phyloP scores from a whole-genome alignment of 139 green algal genomes.

The Zygnema circumcarinatum region DNA sequence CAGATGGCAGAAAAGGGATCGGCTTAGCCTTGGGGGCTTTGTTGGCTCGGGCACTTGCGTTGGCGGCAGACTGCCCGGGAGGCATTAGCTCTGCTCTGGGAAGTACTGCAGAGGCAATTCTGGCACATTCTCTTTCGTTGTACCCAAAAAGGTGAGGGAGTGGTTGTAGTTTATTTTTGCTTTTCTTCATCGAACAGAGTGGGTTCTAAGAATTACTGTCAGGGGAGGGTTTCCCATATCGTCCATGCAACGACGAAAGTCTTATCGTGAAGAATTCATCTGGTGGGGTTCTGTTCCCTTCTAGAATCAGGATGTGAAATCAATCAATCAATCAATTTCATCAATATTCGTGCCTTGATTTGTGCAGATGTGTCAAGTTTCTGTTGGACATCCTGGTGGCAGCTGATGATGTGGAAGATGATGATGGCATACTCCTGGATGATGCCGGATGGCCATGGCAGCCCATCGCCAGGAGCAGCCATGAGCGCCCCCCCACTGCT shows the following conservation, averaged over 20 bases:
- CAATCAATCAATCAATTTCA: no score
- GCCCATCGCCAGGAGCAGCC: not conserved
- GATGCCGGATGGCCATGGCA: not conserved
- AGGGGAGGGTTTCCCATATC: no score
- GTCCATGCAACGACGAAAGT: no score
- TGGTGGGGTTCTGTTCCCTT: no score
- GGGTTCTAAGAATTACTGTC: no score
- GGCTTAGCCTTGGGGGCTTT: not conserved
- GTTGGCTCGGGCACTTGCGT: not conserved
- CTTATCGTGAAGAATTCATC: no score
- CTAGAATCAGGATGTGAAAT: no score
- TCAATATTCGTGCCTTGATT: not conserved
- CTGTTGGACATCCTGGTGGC: not conserved
- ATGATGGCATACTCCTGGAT: not conserved
- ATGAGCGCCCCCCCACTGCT: no score
- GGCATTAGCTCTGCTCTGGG: slow-evolving; percentile 1
- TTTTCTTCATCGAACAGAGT: not conserved
- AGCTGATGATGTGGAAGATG: not conserved
- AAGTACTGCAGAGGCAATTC: not conserved
- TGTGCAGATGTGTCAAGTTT: not conserved
- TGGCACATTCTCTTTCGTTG: not conserved
- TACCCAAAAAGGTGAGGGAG: slow-evolving; percentile 22
- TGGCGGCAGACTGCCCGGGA: slow-evolving; percentile 5
- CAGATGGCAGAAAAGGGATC: not conserved
- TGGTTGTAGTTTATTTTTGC: not conserved